Evolutionary conservation across 1,284 basidiomycete genomes (phyloP).

Genomic region (Heterobasidion annosum): DNA sequence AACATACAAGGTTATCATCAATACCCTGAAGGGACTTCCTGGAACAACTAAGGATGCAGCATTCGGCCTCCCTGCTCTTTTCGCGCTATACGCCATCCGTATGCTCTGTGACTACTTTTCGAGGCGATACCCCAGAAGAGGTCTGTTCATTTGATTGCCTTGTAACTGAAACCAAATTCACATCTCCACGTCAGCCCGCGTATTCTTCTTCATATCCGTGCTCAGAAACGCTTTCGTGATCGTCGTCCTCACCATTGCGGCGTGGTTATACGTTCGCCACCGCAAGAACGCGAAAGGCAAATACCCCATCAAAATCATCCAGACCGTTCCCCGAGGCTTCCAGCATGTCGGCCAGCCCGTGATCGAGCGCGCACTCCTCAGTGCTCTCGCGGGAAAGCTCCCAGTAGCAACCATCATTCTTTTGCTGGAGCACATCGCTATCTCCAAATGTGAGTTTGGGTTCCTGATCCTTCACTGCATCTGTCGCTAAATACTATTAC

Average conservation of each 20-base stretch:
- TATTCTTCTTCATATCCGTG: constrained; percentile 81
- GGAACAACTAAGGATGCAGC: constrained; percentile 77
- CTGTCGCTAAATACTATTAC: background rate
- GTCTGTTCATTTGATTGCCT: constrained; percentile 26
- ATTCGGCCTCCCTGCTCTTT: constrained; percentile 77
- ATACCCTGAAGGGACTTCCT: constrained; percentile 81
- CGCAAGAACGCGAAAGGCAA: constrained; percentile 45
- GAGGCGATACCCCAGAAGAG: constrained; percentile 58
- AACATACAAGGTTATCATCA: constrained; percentile 86
- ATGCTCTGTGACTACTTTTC: constrained; percentile 50
- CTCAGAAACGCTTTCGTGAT: constrained; percentile 86
- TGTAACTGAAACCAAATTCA: background rate
- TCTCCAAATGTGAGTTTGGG: constrained; percentile 67
- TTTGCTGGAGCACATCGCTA: constrained; percentile 94
- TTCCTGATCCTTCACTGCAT: constrained; percentile 2
- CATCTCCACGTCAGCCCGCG: constrained; percentile 39
- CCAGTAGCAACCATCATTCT: constrained; percentile 94
- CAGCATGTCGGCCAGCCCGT: constrained; percentile 67
- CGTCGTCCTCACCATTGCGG: constrained; percentile 75
- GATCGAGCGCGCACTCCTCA: constrained; percentile 59
- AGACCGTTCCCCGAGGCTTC: constrained; percentile 78
- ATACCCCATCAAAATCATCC: constrained; percentile 83
- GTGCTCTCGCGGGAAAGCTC: constrained; percentile 68
- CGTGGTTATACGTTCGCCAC: constrained; percentile 76
- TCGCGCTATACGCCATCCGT: constrained; percentile 71